Base-by-base conservation (phyloP, 371 early-diverging fungal species). In the Batrachochytrium dendrobatidis region DNA sequence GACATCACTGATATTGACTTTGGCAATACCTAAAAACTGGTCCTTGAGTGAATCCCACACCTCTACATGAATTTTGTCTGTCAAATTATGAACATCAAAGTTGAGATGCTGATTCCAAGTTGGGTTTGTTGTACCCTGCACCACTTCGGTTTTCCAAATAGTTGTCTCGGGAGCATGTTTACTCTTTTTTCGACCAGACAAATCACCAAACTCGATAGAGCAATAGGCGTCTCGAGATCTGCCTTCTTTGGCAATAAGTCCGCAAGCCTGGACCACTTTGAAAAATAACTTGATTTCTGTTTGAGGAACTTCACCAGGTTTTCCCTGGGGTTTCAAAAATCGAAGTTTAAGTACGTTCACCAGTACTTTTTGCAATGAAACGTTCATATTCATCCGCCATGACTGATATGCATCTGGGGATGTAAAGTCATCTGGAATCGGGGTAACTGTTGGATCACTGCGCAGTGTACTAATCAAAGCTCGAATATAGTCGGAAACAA, bases 341-440 rank as follows among this genome's bases (percentile, higher is more conserved):
- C 73, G 64, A 28, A 63, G 68, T 7, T 51, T 44, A 43, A 77
- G 66, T 30, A 74, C 39, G 20, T 72, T 69, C 22, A 34, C 17
- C 7, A 74, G 62, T 3, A 77, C 71, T 31, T 69, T 56, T 34
- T 74, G 69, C 4, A 73, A 62, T 2, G 69, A 48, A 25, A 33
- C 34, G 22, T 30, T 3, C 53, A 74, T 59, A 32, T 32, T 56
- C 5, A 64, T 56, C 52, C 65, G 62, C 67, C 71, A 77, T 17
- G 61, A 22, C 18, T 46, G 53, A 58, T 64, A 72, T 2, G 68
- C 77, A 33, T 77, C 74, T 3, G 58, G 29, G 7, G 67, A 28
- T 12, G 55, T 5, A 55, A 77, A 74, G 60, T 77, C 74, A 30
- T 72, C 74, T 2, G 77, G 77, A 1, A 59, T 57, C 1, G 74